phyloP scores from a whole-genome alignment of 1,284 basidiomycete genomes.

The Naganishia liquefaciens region DNA sequence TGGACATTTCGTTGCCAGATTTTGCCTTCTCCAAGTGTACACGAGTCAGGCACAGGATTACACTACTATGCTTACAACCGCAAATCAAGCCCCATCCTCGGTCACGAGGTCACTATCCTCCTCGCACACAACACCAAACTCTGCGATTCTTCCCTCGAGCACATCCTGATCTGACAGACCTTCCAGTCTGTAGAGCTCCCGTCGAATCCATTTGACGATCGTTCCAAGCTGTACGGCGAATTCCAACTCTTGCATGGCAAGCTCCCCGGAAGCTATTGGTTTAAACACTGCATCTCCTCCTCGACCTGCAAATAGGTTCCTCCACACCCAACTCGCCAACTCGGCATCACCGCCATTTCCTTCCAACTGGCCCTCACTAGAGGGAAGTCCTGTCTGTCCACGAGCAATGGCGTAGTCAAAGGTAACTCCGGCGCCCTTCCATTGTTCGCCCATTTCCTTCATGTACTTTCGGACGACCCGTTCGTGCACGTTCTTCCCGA shows the following conservation, averaged over 20 bases:
- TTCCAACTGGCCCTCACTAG: constrained; percentile 35
- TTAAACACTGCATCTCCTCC: constrained; percentile 34
- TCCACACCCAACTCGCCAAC: constrained; percentile 84
- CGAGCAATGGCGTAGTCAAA: constrained; percentile 75
- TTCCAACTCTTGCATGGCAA: constrained; percentile 62
- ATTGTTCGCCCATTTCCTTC: constrained; percentile 86
- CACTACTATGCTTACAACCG: background rate
- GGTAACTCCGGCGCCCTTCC: constrained; percentile 77
- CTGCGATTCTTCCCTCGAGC: constrained; percentile 56
- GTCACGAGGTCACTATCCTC: constrained; percentile 29
- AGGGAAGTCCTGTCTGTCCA: constrained; percentile 35
- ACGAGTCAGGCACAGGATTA: too few relatives aligned
- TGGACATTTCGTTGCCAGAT: too few relatives aligned
- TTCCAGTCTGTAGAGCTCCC: constrained; percentile 75
- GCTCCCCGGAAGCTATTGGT: constrained; percentile 11
- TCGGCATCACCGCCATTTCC: constrained; percentile 64
- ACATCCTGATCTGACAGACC: constrained; percentile 69
- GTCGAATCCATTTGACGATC: constrained; percentile 73
- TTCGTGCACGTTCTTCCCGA: constrained; percentile 70
- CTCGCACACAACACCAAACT: constrained; percentile 46
- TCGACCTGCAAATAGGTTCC: constrained; percentile 69
- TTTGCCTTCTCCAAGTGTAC: too few relatives aligned
- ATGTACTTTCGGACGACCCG: constrained; percentile 84
- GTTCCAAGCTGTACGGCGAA: constrained; percentile 76
- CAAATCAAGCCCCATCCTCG: constrained; percentile 21